A percentile compares a stretch with the other conserved stretches of the same genome.
Conservation (phyloP, 495 filamentous ascomycete genomes). For the Penicillium pulvis region DNA sequence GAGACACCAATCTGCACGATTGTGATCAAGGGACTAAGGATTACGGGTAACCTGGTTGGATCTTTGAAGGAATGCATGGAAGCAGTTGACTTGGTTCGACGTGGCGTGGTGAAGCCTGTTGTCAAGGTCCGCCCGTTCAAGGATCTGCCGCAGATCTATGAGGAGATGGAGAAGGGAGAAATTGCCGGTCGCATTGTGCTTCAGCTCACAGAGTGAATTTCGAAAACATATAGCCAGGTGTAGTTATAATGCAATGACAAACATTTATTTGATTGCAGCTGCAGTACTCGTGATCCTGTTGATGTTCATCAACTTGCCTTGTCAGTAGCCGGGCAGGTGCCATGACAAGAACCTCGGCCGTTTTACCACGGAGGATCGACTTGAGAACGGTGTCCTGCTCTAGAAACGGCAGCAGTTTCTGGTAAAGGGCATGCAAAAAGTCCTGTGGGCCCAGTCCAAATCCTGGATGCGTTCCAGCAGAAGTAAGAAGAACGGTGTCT, state of each 20-base stretch:
- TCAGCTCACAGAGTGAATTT: conserved; percentile 28
- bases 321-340: conserved; percentile 28
- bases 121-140: conserved; percentile 47
- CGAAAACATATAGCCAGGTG: background rate
- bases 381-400: conserved; percentile 31
- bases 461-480: background rate
- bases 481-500: conserved; percentile 31
- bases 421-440: conserved; percentile 36
- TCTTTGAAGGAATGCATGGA: conserved; percentile 55
- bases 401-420: conserved; percentile 34
- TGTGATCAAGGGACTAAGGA: conserved; percentile 50
- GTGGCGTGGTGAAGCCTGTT: conserved; percentile 49
- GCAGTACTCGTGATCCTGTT: background rate
- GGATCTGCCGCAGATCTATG: conserved; percentile 46
- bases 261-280: background rate
- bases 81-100: conserved; percentile 48
- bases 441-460: conserved; percentile 32
- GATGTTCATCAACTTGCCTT: background rate
- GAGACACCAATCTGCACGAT: conserved; percentile 49
- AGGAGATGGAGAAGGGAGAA: conserved; percentile 50
- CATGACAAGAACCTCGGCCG: conserved; percentile 30
- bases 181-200: conserved; percentile 45
- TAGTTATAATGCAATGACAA: background rate
- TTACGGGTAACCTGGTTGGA: conserved; percentile 50
- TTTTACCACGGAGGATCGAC: conserved; percentile 33